Conservation (phyloP, 2,329 filamentous ascomycete genomes). For the Lachnellula hyalina region DNA sequence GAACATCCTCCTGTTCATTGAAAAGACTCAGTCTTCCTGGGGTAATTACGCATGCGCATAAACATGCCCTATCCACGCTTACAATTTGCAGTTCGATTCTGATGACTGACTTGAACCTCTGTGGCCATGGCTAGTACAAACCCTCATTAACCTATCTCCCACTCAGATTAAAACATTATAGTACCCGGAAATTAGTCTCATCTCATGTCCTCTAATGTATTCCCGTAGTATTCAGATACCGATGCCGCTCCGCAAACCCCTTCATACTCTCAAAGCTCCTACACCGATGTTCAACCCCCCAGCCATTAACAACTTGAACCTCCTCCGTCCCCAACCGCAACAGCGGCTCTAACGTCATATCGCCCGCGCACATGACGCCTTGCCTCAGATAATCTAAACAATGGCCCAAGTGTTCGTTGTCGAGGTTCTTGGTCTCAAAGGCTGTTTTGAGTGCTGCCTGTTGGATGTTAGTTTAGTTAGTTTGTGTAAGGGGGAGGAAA, state of each 20-base stretch:
- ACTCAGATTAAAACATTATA: not conserved
- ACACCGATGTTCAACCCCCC: slow-evolving; percentile 11
- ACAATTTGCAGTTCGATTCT: no score
- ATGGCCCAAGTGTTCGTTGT: slow-evolving; percentile 6
- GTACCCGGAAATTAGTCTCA: not conserved
- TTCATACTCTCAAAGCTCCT: slow-evolving; percentile 8
- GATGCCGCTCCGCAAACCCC: slow-evolving; percentile 7
- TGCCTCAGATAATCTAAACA: slow-evolving; percentile 19
- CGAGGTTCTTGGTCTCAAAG: not conserved
- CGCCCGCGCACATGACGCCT: slow-evolving; percentile 15
- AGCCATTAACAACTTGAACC: slow-evolving; percentile 7
- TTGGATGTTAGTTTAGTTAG: not conserved
- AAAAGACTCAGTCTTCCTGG: not conserved
- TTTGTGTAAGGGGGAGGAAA: not conserved
- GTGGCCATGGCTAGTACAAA: not conserved
- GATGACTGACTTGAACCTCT: no score
- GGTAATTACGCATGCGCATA: no score
- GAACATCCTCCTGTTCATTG: not conserved
- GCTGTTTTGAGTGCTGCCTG: slow-evolving; percentile 11
- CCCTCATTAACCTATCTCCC: not conserved
- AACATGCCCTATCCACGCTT: no score
- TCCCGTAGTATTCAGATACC: slow-evolving; percentile 7
- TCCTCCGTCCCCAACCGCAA: not conserved
- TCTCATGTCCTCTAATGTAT: not conserved
- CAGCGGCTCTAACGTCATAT: slow-evolving; percentile 13